Evolutionary conservation across 2,329 filamentous ascomycete species (phyloP), one percentile per base, ranked within the genome.

Genomic region (Ramichloridium luteum): DNA sequence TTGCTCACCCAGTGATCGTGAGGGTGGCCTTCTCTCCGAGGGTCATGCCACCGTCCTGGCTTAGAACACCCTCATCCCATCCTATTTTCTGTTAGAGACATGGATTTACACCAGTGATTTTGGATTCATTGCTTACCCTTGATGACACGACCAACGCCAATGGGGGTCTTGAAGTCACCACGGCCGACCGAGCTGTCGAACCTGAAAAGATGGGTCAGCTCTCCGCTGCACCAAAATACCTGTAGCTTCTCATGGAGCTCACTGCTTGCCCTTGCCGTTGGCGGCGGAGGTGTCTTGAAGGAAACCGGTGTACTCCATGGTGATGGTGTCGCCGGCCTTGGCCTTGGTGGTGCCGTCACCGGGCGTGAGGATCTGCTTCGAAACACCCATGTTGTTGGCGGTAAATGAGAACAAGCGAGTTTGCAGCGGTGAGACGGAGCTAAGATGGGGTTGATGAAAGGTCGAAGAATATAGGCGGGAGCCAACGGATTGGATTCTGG

Each of bases 281-380:
- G 69, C 59, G 55, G 72, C 61, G 42, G 52, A 60, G 13, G 64
- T 51, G 51, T 92, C 77, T 61, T 79, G 80, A 42, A 96, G 69
- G 62, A 67, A 93, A 49, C 90, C 90, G 25, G 80, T 90, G 70
- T 96, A 96, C 62, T 90, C 74, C 54, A 96, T 93, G 52, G 71
- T 73, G 51, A 96, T 82, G 15, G 62, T 72, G 56, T 94, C 75
- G 44, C 82, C 80, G 11, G 53, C 49, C 44, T 60, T 53, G 36
- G 88, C 81, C 43, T 59, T 64, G 49, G 74, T 56, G 35, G 68
- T 67, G 36, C 64, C 64, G 50, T 69, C 68, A 51, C 88, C 86
- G 41, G 70, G 58, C 20, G 60, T 52, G 47, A 77, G 56, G 41
- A 71, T 59, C 30, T 67, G 69, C 67, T 84, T 92, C 37, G 65